phyloP scores from a whole-genome alignment of 306 rosid genomes.

The Prosopis cineraria region DNA sequence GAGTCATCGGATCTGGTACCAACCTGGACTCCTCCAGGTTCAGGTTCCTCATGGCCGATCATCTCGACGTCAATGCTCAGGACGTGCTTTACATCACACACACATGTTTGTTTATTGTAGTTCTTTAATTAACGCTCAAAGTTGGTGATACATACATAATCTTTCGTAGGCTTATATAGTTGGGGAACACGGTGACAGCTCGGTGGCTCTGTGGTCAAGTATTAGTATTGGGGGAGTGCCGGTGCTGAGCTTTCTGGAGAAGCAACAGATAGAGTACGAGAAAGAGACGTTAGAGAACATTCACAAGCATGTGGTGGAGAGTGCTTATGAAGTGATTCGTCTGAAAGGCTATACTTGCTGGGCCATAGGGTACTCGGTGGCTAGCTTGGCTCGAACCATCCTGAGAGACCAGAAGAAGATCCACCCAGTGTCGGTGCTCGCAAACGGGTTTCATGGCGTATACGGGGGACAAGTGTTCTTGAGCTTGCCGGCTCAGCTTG shows the following conservation, averaged over 20 bases:
- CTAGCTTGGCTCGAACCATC: conserved; percentile 59
- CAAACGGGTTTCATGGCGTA: conserved; percentile 70
- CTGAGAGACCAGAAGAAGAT: conserved; percentile 81
- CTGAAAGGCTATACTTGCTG: conserved; percentile 90
- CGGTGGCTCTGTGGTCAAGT: conserved; percentile 95
- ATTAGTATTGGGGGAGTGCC: conserved; percentile 86
- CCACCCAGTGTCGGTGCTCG: conserved; percentile 77
- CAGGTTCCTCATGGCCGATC: conserved; percentile 83
- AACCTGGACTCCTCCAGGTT: conserved; percentile 86
- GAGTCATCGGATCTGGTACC: conserved; percentile 88
- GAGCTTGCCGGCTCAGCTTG: conserved; percentile 81
- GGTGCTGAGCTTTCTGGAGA: conserved; percentile 72
- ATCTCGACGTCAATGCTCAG: conserved; percentile 88
- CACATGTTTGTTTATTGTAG: no score
- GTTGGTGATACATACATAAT: no score
- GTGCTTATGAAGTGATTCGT: conserved; percentile 78
- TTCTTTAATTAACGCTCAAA: no score
- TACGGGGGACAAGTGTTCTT: conserved; percentile 71
- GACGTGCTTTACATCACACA: conserved; percentile 57
- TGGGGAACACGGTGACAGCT: conserved; percentile 95
- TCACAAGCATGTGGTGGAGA: conserved; percentile 62
- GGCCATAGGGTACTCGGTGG: conserved; percentile 92
- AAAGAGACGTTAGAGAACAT: conserved; percentile 77
- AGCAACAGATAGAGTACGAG: conserved; percentile 67
- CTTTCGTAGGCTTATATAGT: conserved; percentile 70